Evolutionary conservation across 371 early-diverging fungal species (phyloP), one percentile per base, ranked within the genome.

Genomic region (Apophysomyces sp.): DNA sequence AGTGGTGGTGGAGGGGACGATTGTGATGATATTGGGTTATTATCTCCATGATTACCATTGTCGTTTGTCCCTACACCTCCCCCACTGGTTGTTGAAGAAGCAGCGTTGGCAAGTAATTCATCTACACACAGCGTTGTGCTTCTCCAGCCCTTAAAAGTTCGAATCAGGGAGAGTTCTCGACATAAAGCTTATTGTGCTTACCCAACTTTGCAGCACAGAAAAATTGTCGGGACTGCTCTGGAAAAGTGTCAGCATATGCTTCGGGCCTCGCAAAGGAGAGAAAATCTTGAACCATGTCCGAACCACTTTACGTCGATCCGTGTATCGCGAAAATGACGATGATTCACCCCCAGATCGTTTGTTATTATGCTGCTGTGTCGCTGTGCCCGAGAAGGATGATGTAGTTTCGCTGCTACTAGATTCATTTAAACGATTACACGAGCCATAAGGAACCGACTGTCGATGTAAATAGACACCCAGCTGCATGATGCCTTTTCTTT

Each of bases 251-350:
- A 86, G 62, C n/a, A 72, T 65, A 58, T 86, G 83, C 12, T 68
- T 68, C 0, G 86, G 86, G 2, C 76, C 79, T 29, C 73, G 57
- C 6, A 82, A 67, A 8, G 82, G 74, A 34, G 77, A 83, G 57
- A 72, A 82, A 27, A 86, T 82, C 60, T 80, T 83, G 73, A 86
- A 84, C 86, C 86, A 86, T 0, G 84, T 80, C 58, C 66, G 71
- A 1, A 74, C 74, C 3, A 72, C 67, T 49, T 80, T 77, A 3
- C 86, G 73, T 27, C 66, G 63, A 51, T 86, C 86, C 4, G 71
- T 40, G 58, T 77, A 84, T 2, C 69, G 63, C 13, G 83, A 80
- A 60, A 77, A 76, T 0, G 76, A 67, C 9, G 63, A 64, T 27
- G 28, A 8, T 9, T 68, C 67, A 8, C 58, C 40, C 21, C 57